Evolutionary conservation across 257 asterid species (phyloP), one percentile per base, ranked within the genome.

Genomic region (Lavandula angustifolia): DNA sequence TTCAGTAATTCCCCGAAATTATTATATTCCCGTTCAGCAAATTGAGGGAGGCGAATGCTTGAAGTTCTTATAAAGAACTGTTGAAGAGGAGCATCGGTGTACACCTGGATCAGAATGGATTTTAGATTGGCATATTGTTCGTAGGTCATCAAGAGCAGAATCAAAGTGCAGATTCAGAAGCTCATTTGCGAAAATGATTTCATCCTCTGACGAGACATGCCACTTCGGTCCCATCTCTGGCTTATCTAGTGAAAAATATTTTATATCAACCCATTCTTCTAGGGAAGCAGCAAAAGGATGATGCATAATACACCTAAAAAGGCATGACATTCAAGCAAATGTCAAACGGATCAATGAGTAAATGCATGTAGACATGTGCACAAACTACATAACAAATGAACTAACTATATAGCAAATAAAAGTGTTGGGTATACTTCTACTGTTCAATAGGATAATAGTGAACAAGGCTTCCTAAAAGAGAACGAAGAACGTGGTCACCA

Each of bases 401-500:
- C 67, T 47, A 60, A 32, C 31, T 71, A 55, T 60, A 49, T 42
- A 17, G 48, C 27, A 53, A 60, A 33, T 29, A 54, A 63, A 78
- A 55, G 77, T 66, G 55, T 55, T 38, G 13, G 13, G 66, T 72
- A 44, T 72, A 94, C 99, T 84, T 94, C 95, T 87, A 89, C 74
- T 90, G 99, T 76, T 94, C 92, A 63, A 81, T 75, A 67, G 99
- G 97, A 73, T 94, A 90, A 78, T 94, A 94, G 72, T 84, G 95
- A 68, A 86, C 80, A 81, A 94, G 84, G 78, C 96, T 86, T 74
- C 96, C 99, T 74, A 94, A 85, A 71, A 94, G 97, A 76, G 99
- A 90, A 80, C 99, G 92, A 13, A 94, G 95, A 68, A 87, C 80
- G 56, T 87, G 95, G 77, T 87, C 99, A 73, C 96, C 96, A 69